A percentile compares a stretch with the other conserved stretches of the same genome.
phyloP scores from a whole-genome alignment of 2,329 filamentous ascomycete species.

The Camillea tinctor region DNA sequence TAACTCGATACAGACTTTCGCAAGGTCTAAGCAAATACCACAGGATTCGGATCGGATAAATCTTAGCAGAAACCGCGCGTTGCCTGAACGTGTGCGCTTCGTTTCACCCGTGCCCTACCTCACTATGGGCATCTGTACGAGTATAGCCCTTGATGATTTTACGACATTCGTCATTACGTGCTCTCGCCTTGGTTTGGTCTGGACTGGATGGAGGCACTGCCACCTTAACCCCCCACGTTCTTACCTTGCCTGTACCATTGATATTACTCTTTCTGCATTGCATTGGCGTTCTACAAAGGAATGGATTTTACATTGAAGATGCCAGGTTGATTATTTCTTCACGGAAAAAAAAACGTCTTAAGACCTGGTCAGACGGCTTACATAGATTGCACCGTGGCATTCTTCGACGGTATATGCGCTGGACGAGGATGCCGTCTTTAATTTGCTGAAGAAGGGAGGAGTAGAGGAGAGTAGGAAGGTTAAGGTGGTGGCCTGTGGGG shows the following conservation, averaged over 20 bases:
- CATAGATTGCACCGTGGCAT: slow-evolving; percentile 34
- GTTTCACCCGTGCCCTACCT: slow-evolving; percentile 1
- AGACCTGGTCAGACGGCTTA: slow-evolving; percentile 26
- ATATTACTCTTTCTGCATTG: slow-evolving; percentile 47
- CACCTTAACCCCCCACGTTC: background rate
- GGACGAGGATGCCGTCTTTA: slow-evolving; percentile 43
- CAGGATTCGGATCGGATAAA: slow-evolving; percentile 15
- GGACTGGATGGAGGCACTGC: slow-evolving; percentile 1
- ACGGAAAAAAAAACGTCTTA: slow-evolving; percentile 34
- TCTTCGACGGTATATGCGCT: slow-evolving; percentile 41
- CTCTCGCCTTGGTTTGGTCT: slow-evolving; percentile 14
- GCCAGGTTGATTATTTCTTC: slow-evolving; percentile 24
- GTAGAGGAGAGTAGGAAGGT: slow-evolving; percentile 1
- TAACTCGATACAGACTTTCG: slow-evolving; percentile 48
- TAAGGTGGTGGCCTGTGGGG: background rate
- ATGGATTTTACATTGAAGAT: slow-evolving; percentile 27
- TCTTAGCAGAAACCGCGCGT: background rate
- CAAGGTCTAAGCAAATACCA: slow-evolving; percentile 45
- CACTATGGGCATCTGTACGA: slow-evolving; percentile 24
- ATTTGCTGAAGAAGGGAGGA: slow-evolving; percentile 12
- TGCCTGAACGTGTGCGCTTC: slow-evolving; percentile 3
- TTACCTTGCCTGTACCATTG: slow-evolving; percentile 30
- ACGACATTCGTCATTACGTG: slow-evolving; percentile 24
- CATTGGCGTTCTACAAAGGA: slow-evolving; percentile 52
- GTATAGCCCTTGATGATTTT: slow-evolving; percentile 29